These are phyloP conservation scores for Sanghuangporus sanghuang DNA, from an alignment of 1,284 basidiomycete species.

Conservation along the genomic window DNA sequence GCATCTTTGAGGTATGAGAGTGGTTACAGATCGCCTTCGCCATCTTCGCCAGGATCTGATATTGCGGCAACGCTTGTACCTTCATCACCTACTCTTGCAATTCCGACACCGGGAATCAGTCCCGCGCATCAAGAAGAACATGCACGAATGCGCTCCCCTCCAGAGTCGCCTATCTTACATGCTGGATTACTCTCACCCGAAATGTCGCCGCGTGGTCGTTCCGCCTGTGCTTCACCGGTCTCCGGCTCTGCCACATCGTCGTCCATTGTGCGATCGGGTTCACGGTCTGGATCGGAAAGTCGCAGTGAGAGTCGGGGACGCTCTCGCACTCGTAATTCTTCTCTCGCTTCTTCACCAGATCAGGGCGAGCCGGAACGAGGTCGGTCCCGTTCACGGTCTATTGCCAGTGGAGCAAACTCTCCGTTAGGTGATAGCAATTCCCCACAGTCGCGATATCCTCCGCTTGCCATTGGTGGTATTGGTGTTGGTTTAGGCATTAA, in stretches of 20 bases:
- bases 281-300: conserved; percentile 15
- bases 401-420: conserved; percentile 14
- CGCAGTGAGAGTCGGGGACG: conserved; percentile 14
- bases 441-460: conserved; percentile 1
- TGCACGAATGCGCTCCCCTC: conserved; percentile 8
- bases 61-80: background rate
- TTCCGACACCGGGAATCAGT: conserved; percentile 12
- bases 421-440: conserved; percentile 13
- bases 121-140: conserved; percentile 4
- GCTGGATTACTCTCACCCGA: conserved; percentile 11
- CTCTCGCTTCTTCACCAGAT: conserved; percentile 8
- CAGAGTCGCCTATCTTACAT: conserved; percentile 6
- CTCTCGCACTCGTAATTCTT: conserved; percentile 16
- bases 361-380: conserved; percentile 12
- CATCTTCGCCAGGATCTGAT: background rate
- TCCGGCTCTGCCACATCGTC: conserved; percentile 14
- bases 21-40: conserved; percentile 1
- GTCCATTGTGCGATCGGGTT: conserved; percentile 1
- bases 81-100: conserved; percentile 11
- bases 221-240: conserved; percentile 4
- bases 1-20: conserved; percentile 9
- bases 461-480: conserved; percentile 3
- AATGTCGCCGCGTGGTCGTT: conserved; percentile 14
- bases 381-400: conserved; percentile 13
- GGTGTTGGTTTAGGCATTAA: conserved; percentile 3